phyloP scores from a whole-genome alignment of 306 rosid genomes.

The Trifolium dubium region DNA sequence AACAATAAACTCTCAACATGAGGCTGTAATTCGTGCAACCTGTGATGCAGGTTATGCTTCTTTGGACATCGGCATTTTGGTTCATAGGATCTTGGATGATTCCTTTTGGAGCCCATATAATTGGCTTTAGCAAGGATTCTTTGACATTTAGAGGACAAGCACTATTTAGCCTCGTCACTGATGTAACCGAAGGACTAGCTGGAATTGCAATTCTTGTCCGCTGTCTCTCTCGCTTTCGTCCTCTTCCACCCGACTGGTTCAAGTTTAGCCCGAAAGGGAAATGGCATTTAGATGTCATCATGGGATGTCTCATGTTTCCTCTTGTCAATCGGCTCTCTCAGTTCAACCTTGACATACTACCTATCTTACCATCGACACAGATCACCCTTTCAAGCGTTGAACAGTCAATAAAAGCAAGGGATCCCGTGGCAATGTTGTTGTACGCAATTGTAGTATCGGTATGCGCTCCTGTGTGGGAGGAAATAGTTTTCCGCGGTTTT shows the following conservation, averaged over 20 bases:
- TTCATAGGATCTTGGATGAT: conserved; percentile 93
- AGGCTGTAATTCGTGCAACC: conserved; percentile 15
- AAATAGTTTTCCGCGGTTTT: conserved; percentile 91
- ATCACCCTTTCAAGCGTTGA: conserved; percentile 84
- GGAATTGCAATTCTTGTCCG: conserved; percentile 79
- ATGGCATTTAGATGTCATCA: conserved; percentile 81
- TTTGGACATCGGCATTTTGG: conserved; percentile 92
- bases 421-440: conserved; percentile 87
- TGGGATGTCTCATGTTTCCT: conserved; percentile 95
- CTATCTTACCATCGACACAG: conserved; percentile 83
- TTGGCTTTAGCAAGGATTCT: conserved; percentile 80
- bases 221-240: conserved; percentile 81
- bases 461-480: conserved; percentile 99
- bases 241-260: conserved; percentile 97
- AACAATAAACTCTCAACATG: conserved; percentile 24
- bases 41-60: conserved; percentile 89
- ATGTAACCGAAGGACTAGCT: conserved; percentile 85
- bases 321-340: conserved; percentile 80
- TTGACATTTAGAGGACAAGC: conserved; percentile 88
- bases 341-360: conserved; percentile 81
- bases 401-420: conserved; percentile 88
- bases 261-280: conserved; percentile 77
- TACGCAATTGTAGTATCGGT: conserved; percentile 80
- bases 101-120: conserved; percentile 79
- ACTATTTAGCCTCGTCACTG: conserved; percentile 83